Conservation (phyloP, 768 basidiomycete genomes). For the Termitomyces sp. region DNA sequence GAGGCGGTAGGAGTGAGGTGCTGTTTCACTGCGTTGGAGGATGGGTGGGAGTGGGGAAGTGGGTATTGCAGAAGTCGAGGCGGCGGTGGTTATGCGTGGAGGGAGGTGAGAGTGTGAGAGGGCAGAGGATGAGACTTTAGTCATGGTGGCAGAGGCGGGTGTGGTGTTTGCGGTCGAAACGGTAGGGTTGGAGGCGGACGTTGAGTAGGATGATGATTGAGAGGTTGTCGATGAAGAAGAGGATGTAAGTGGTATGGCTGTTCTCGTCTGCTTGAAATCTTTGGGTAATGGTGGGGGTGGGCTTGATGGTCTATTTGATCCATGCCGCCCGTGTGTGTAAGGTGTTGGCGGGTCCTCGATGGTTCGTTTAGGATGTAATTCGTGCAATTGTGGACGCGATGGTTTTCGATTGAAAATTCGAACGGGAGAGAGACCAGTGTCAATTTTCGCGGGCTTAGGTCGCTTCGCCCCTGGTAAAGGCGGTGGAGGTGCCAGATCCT, state of each 20-base stretch:
- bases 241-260: not conserved
- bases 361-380: not conserved
- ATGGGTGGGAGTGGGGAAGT: conserved; percentile 1
- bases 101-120: not conserved
- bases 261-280: not conserved
- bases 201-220: not conserved
- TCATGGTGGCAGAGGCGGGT: not conserved
- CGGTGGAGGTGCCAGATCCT: not conserved
- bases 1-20: conserved; percentile 6
- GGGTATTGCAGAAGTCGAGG: not conserved
- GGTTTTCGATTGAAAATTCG: conserved; percentile 8
- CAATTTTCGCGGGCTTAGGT: conserved; percentile 3
- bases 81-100: not conserved
- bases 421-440: conserved; percentile 2
- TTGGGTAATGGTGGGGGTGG: conserved; percentile 4
- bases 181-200: not conserved
- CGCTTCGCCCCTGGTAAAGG: not conserved
- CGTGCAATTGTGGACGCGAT: conserved; percentile 4
- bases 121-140: not conserved
- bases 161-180: conserved; percentile 1
- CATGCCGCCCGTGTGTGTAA: not conserved
- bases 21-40: conserved; percentile 9
- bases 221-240: not conserved
- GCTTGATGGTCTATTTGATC: not conserved
- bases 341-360: conserved; percentile 1